phyloP scores from a whole-genome alignment of 495 filamentous ascomycete genomes.

The Talaromyces wortmannii region DNA sequence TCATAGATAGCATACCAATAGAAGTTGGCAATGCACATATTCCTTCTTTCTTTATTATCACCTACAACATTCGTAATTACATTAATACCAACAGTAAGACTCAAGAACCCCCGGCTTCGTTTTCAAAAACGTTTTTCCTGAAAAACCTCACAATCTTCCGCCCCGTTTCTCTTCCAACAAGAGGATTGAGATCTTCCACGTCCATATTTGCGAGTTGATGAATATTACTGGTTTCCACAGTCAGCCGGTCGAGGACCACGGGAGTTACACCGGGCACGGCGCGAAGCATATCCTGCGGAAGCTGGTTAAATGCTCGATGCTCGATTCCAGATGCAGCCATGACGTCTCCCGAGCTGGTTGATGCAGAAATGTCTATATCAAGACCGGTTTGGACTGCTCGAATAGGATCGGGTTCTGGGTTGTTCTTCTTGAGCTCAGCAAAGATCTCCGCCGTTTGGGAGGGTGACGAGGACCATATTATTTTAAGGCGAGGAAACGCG shows the following conservation, averaged over 20 bases:
- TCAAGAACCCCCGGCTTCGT: constrained; percentile 1
- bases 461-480: constrained; percentile 90
- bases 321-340: constrained; percentile 47
- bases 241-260: constrained; percentile 63
- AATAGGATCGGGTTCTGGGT: constrained; percentile 85
- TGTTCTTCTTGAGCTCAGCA: constrained; percentile 80
- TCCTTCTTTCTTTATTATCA: neutral
- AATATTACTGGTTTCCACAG: constrained; percentile 68
- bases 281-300: constrained; percentile 81
- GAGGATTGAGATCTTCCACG: constrained; percentile 57
- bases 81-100: neutral
- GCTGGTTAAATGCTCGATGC: constrained; percentile 52
- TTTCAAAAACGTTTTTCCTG: constrained; percentile 68
- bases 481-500: constrained; percentile 79
- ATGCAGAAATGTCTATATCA: constrained; percentile 46
- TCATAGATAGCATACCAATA: constrained; percentile 3
- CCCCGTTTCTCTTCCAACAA: constrained; percentile 77
- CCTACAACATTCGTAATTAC: neutral
- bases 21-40: neutral
- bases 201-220: constrained; percentile 82
- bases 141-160: constrained; percentile 79
- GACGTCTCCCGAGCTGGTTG: constrained; percentile 53
- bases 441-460: constrained; percentile 99
- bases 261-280: constrained; percentile 80
- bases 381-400: constrained; percentile 78